Percentiles rank a stretch among this genome's conserved stretches.
Conservation (phyloP, 768 basidiomycete species). For the Pleurotus tuber-regium region DNA sequence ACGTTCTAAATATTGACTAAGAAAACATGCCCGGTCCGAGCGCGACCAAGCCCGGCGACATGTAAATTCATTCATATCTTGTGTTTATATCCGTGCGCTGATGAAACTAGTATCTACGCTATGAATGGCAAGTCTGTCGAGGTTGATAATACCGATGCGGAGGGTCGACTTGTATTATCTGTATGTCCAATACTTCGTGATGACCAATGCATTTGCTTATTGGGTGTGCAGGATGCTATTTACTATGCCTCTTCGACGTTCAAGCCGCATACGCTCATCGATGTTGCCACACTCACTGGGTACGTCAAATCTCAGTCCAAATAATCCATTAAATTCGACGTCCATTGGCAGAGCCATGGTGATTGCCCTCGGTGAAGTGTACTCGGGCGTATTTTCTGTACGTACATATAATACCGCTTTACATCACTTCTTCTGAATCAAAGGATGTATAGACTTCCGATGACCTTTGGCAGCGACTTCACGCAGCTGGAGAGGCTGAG, state of each 20-base stretch:
- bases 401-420: conserved; percentile 16
- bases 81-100: background rate
- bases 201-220: background rate
- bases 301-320: conserved; percentile 24
- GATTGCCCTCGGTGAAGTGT: conserved; percentile 73
- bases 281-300: conserved; percentile 88
- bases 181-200: conserved; percentile 28
- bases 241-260: conserved; percentile 77
- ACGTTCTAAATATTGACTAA: background rate
- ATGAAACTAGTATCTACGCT: conserved; percentile 52
- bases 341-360: conserved; percentile 54
- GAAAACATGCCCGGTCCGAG: conserved; percentile 84
- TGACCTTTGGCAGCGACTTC: conserved; percentile 67
- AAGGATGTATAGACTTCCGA: conserved; percentile 73
- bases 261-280: conserved; percentile 80
- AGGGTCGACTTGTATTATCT: conserved; percentile 74
- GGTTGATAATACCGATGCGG: conserved; percentile 86
- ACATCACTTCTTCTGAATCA: background rate
- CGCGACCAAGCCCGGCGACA: conserved; percentile 81
- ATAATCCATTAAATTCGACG: background rate
- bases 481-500: conserved; percentile 67
- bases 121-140: conserved; percentile 90
- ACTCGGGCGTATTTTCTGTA: conserved; percentile 77
- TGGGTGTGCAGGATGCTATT: conserved; percentile 58
- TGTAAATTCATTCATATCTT: conserved; percentile 37